Percentiles rank a stretch among this genome's conserved stretches.
phyloP scores from a whole-genome alignment of 768 basidiomycete species.

The Mycena epipterygia region DNA sequence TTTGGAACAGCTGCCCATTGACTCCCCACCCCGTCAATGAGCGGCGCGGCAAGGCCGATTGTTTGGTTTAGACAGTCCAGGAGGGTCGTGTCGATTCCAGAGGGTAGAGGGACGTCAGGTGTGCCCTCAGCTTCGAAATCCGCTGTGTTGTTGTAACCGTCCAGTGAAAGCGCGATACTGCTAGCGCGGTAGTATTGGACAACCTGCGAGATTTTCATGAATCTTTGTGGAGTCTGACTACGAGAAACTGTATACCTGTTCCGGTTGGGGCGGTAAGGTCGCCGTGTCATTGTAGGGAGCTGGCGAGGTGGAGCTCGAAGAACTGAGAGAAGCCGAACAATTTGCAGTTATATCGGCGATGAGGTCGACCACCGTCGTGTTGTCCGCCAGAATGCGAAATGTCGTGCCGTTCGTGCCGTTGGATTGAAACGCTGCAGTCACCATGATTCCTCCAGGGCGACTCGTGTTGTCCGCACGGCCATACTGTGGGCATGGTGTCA shows the following conservation, averaged over 20 bases:
- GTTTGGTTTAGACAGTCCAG: conserved; percentile 68
- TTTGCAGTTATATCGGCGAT: conserved; percentile 56
- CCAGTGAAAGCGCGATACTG: conserved; percentile 59
- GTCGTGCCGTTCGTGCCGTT: conserved; percentile 51
- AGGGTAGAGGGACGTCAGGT: conserved; percentile 60
- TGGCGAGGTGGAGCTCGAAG: conserved; percentile 47
- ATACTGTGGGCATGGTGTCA: conserved; percentile 50
- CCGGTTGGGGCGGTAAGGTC: conserved; percentile 48
- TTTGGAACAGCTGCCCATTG: conserved; percentile 11
- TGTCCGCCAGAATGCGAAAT: conserved; percentile 64
- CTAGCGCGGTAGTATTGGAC: conserved; percentile 65
- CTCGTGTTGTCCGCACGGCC: conserved; percentile 58
- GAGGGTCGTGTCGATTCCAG: conserved; percentile 56
- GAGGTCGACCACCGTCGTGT: conserved; percentile 59
- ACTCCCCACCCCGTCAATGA: conserved; percentile 30
- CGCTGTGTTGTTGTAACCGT: conserved; percentile 45
- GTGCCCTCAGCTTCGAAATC: conserved; percentile 41
- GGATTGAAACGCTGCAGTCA: conserved; percentile 60
- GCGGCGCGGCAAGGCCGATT: conserved; percentile 53
- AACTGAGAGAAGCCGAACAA: conserved; percentile 55
- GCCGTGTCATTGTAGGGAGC: conserved; percentile 47
- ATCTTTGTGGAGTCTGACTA: no score
- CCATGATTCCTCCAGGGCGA: conserved; percentile 64
- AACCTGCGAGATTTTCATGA: no score
- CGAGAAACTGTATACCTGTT: no score